Conservation (phyloP, 306 rosid genomes). For the Luffa acutangula region DNA sequence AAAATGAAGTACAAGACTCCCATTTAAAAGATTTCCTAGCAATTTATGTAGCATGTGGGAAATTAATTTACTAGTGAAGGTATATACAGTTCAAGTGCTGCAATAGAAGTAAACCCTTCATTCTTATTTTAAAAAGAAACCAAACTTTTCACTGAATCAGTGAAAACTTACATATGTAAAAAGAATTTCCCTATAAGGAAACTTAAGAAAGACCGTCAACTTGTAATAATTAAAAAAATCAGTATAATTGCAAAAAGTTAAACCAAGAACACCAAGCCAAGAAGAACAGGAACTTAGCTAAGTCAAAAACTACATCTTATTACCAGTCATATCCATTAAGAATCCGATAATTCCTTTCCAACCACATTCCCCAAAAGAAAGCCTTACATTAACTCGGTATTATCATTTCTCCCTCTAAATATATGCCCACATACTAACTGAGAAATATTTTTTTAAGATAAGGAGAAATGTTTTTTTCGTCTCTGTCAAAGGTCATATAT, state of each 20-base stretch:
- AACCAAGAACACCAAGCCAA: not conserved
- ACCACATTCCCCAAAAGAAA: not conserved
- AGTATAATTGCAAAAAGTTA: not conserved
- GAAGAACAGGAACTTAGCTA: not conserved
- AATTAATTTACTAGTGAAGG: no score
- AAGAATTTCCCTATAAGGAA: no score
- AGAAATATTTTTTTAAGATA: no score
- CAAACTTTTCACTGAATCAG: not conserved
- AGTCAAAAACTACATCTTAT: not conserved
- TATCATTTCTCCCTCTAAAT: no score
- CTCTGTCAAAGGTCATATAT: no score
- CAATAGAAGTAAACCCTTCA: not conserved
- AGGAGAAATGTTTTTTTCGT: not conserved
- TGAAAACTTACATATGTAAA: not conserved
- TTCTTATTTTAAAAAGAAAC: not conserved
- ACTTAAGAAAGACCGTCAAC: not conserved
- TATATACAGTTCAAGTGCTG: not conserved
- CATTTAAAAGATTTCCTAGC: no score
- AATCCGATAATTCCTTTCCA: not conserved
- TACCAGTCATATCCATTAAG: not conserved
- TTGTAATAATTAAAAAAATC: not conserved
- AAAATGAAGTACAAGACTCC: no score
- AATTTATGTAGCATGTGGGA: no score
- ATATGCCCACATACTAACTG: not conserved
- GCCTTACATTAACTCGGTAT: not conserved